Base-by-base conservation (phyloP, 441 rosid species). In the Codiaeum variegatum region DNA sequence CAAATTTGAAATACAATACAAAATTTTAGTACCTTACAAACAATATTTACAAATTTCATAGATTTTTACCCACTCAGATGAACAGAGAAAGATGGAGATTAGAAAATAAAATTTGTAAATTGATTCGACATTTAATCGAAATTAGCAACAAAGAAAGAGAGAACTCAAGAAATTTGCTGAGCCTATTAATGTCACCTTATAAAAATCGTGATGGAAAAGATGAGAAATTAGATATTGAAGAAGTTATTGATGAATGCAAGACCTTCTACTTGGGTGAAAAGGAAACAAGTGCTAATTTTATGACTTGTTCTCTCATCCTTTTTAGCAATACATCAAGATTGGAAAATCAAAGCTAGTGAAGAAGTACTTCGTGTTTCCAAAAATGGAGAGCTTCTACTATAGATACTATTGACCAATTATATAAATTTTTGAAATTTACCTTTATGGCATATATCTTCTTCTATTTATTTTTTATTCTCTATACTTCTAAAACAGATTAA, bases 181-280 rank as follows among this genome's bases (percentile, higher is more conserved):
- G 78, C 71, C 80, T 86, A 66, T 74, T 94, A 59, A 85, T 76
- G 84, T 80, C 91, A 26, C 61, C 89, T 0, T 77, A 82, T 52
- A 83, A 49, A 38, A 87, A 86, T 62, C 87, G 73, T 16, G 75
- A 85, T 68, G 93, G 81, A 18, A 58, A 77, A 69, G 91, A 90
- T 66, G 92, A 91, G 83, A 87, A 60, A 62, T 75, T 89, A 69
- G 82, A 49, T 49, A 18, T 18, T 16, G 92, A 88, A 66, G 96
- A 92, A 63, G 80, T 94, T 46, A 85, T 92, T 66, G 90, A 88
- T 21, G 98, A 94, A 75, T 91, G 94, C 88, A 89, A 88, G 79
- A 90, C 96, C 5, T 88, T 94, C 71, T 94, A 91, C 76, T 87
- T 92, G 67, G 89, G 88, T 5, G 97, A 94, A 28, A 90, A 92